Percentiles rank a stretch among this genome's conserved stretches.
Evolutionary conservation across 352 stramenopile genomes (phyloP).

Genomic region (Peronospora farinosa): DNA sequence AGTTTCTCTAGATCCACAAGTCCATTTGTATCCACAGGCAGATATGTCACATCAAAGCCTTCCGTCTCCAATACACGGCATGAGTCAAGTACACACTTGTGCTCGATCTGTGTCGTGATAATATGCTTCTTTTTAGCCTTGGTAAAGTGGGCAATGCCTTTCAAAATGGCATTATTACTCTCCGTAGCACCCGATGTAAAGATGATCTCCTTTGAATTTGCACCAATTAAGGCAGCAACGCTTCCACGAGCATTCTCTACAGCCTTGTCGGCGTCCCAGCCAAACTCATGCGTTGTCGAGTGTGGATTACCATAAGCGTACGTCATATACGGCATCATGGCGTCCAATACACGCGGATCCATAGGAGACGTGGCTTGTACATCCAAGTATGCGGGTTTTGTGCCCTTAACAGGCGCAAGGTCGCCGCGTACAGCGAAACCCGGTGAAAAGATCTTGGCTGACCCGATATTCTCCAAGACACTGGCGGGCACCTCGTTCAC

Average conservation of each 20-base stretch:
- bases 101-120: constrained; percentile 97
- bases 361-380: constrained; percentile 96
- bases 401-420: constrained; percentile 46
- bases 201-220: constrained; percentile 97
- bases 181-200: constrained; percentile 99
- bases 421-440: constrained; percentile 73
- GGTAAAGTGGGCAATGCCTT: constrained; percentile 94
- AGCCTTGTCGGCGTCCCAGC: constrained; percentile 95
- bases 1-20: constrained; percentile 94
- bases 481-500: constrained; percentile 79
- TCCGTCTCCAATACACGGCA: constrained; percentile 95
- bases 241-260: constrained; percentile 87
- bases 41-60: constrained; percentile 97
- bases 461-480: constrained; percentile 78
- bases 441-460: constrained; percentile 74
- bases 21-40: constrained; percentile 90
- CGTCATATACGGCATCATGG: constrained; percentile 98
- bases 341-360: constrained; percentile 97
- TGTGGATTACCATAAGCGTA: constrained; percentile 97
- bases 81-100: constrained; percentile 98
- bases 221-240: constrained; percentile 92
- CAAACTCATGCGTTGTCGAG: constrained; percentile 97
- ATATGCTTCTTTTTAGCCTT: constrained; percentile 96
- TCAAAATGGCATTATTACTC: constrained; percentile 98
- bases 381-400: constrained; percentile 91